Conservation (phyloP, 306 rosid genomes). For the Dryas alaskensis region DNA sequence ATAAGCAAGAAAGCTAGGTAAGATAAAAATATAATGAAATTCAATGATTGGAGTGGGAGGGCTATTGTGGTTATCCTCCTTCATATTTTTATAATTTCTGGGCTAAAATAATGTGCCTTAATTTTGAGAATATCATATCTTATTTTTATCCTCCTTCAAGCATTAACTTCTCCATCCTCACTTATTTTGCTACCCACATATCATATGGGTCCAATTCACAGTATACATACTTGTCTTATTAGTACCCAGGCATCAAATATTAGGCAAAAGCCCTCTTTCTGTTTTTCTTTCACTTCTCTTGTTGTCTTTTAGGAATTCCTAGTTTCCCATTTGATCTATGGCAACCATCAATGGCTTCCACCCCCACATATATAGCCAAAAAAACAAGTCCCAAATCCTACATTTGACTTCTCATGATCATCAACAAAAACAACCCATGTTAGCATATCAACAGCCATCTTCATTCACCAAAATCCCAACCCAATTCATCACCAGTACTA, state of each 20-base stretch:
- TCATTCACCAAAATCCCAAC: constrained; percentile 3
- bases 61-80: neutral
- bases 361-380: neutral
- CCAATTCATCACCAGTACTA: neutral
- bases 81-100: neutral
- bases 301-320: neutral
- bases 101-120: neutral
- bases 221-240: no score
- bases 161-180: neutral
- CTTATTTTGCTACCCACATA: neutral
- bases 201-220: neutral
- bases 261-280: neutral
- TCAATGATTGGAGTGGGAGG: neutral
- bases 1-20: no score
- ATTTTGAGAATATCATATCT: neutral
- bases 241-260: no score
- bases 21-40: no score
- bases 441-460: neutral
- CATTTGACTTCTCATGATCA: neutral
- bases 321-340: neutral
- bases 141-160: no score
- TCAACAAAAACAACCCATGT: neutral
- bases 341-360: constrained; percentile 9
- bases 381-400: neutral
- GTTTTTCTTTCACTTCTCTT: neutral